These are phyloP conservation scores for Herpetomonas samuelpessoai DNA, from an alignment of 208 protist genomes.

Conservation along the genomic window DNA sequence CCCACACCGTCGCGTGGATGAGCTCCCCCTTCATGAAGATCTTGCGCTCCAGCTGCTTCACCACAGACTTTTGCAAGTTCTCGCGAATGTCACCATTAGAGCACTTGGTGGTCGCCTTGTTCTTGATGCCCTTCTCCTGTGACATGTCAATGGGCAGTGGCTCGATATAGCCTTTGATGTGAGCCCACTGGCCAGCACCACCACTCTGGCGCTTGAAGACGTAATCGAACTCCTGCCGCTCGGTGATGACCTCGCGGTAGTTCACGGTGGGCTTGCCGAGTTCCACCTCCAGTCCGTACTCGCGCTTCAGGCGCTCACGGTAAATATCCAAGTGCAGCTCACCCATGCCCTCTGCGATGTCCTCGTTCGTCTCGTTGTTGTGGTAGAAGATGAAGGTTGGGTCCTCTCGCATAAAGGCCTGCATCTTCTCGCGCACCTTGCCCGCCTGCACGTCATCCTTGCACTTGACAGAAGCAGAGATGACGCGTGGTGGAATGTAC, in stretches of 20 bases:
- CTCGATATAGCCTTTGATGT: constrained; percentile 93
- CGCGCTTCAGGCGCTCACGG: constrained; percentile 94
- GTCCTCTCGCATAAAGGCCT: constrained; percentile 95
- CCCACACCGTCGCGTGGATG: constrained; percentile 94
- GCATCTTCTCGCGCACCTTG: constrained; percentile 78
- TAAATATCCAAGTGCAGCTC: constrained; percentile 98
- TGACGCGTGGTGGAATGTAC: constrained; percentile 98
- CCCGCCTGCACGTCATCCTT: constrained; percentile 83
- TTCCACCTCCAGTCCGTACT: constrained; percentile 91
- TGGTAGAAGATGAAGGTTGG: constrained; percentile 95
- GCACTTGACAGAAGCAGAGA: constrained; percentile 94
- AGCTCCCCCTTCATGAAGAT: constrained; percentile 94
- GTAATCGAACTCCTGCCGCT: constrained; percentile 94
- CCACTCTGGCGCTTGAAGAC: constrained; percentile 99
- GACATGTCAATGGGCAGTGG: constrained; percentile 90
- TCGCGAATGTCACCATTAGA: constrained; percentile 96
- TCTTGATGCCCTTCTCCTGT: constrained; percentile 86
- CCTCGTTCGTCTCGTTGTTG: constrained; percentile 93
- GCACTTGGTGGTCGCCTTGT: constrained; percentile 82
- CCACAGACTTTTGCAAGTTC: constrained; percentile 89
- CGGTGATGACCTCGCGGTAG: constrained; percentile 93
- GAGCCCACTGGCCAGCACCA: constrained; percentile 98
- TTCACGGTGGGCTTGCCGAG: constrained; percentile 96
- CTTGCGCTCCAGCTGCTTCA: constrained; percentile 90
- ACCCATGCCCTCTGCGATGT: constrained; percentile 97